Evolutionary conservation across 1,284 basidiomycete genomes (phyloP).

Genomic region (Tilletia indica): DNA sequence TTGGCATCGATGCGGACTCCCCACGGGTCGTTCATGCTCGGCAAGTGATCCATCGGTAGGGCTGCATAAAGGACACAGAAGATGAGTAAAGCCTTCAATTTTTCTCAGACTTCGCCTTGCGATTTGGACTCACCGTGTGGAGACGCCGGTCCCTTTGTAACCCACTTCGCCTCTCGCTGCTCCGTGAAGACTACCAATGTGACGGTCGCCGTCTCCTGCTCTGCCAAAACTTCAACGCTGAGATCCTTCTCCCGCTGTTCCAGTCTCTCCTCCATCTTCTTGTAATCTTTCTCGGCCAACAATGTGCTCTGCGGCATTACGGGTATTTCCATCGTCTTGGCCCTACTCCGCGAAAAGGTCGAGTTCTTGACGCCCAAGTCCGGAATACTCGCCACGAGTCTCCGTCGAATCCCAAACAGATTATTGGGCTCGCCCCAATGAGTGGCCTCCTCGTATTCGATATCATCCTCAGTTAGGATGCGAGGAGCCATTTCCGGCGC

Average conservation of each 20-base stretch:
- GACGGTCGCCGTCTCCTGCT: constrained; percentile 26
- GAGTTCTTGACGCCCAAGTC: constrained; percentile 19
- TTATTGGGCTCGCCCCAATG: constrained; percentile 13
- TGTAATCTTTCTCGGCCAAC: constrained; percentile 22
- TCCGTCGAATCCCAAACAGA: constrained; percentile 23
- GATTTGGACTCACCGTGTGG: constrained; percentile 19
- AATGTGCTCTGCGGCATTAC: constrained; percentile 9
- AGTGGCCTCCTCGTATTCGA: constrained; percentile 20
- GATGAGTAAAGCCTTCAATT: no score
- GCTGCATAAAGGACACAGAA: neutral
- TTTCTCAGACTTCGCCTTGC: no score
- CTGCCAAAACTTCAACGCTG: constrained; percentile 25
- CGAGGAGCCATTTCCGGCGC: constrained; percentile 1
- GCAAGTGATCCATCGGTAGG: constrained; percentile 19
- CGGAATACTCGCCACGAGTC: constrained; percentile 22
- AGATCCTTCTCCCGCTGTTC: constrained; percentile 28
- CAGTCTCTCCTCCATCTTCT: constrained; percentile 24
- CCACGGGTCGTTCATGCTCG: constrained; percentile 28
- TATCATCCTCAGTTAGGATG: constrained; percentile 16
- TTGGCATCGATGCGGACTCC: constrained; percentile 28
- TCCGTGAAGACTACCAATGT: constrained; percentile 28
- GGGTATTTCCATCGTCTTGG: constrained; percentile 13
- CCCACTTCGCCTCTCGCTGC: constrained; percentile 27
- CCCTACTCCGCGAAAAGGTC: neutral
- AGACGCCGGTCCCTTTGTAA: constrained; percentile 22